Percentiles rank a stretch among this genome's conserved stretches.
Evolutionary conservation across 139 green algal genomes (phyloP).

Genomic region (Monoraphidium neglectum): DNA sequence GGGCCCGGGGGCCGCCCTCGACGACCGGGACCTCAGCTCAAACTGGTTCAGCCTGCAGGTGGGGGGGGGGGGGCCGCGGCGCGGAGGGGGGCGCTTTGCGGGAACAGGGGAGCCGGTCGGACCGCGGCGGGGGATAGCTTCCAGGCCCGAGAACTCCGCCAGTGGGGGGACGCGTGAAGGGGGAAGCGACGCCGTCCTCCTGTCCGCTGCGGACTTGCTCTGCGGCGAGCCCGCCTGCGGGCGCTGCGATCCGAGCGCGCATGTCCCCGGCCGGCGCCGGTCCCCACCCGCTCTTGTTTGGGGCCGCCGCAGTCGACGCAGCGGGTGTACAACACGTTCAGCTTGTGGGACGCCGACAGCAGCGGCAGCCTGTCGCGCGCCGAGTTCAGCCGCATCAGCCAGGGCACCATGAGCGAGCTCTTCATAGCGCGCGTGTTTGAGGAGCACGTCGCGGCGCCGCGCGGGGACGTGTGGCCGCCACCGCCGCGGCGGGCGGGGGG

Average conservation of each 20-base stretch:
- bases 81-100: neutral
- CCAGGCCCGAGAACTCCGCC: too few relatives aligned
- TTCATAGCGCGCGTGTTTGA: conserved; percentile 73
- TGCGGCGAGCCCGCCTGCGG: too few relatives aligned
- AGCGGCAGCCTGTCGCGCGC: conserved; percentile 54
- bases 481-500: neutral
- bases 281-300: neutral
- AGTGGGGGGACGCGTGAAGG: too few relatives aligned
- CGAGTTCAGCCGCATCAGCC: conserved; percentile 52
- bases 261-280: too few relatives aligned
- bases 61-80: neutral
- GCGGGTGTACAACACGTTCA: conserved; percentile 61
- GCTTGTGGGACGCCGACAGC: conserved; percentile 59
- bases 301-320: conserved; percentile 35
- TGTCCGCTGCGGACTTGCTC: too few relatives aligned
- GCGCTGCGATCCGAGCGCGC: too few relatives aligned
- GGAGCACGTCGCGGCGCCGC: conserved; percentile 48
- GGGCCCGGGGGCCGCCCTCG: neutral
- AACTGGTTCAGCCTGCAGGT: conserved; percentile 71
- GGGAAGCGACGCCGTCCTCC: too few relatives aligned
- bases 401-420: conserved; percentile 64
- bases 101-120: too few relatives aligned
- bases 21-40: conserved; percentile 34
- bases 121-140: too few relatives aligned
- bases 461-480: conserved; percentile 6